These are phyloP conservation scores for Lavandula angustifolia DNA, from an alignment of 257 asterid species.

Conservation along the genomic window DNA sequence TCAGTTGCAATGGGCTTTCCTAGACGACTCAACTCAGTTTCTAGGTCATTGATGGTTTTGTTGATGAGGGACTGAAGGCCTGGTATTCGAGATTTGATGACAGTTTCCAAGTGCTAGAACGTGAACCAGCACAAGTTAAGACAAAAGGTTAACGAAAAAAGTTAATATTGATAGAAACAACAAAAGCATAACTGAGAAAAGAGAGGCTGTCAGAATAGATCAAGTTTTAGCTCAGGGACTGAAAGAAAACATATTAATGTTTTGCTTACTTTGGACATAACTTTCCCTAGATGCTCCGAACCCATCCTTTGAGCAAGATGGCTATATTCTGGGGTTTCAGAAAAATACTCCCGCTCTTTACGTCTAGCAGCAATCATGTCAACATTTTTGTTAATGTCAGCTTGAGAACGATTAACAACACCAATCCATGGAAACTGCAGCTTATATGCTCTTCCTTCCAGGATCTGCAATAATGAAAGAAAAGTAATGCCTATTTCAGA, in stretches of 20 bases:
- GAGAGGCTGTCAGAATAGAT: too few relatives aligned
- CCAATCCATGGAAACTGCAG: constrained; percentile 91
- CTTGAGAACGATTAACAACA: constrained; percentile 86
- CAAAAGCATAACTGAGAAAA: too few relatives aligned
- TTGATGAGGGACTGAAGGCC: constrained; percentile 79
- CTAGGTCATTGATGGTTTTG: constrained; percentile 72
- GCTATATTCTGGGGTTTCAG: constrained; percentile 58
- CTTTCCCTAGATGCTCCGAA: constrained; percentile 80
- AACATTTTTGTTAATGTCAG: constrained; percentile 70
- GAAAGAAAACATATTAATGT: constrained; percentile 3
- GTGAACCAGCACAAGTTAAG: not conserved
- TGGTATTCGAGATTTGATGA: constrained; percentile 78
- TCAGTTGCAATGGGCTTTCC: constrained; percentile 82
- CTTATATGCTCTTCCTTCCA: constrained; percentile 74
- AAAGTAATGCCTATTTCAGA: too few relatives aligned
- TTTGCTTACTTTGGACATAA: constrained; percentile 60
- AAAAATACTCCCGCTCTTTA: constrained; percentile 69
- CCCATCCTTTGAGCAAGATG: constrained; percentile 74
- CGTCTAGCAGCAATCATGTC: constrained; percentile 90
- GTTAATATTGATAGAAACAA: too few relatives aligned
- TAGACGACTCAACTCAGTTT: constrained; percentile 68
- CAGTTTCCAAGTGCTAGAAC: constrained; percentile 72
- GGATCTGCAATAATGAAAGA: constrained; percentile 45
- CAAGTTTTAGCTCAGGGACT: not conserved
- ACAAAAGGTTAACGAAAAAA: too few relatives aligned